A percentile compares a stretch with the other conserved stretches of the same genome.
phyloP scores from a whole-genome alignment of 1,139 yeast species.

The Kurtzmaniella natalensis region DNA sequence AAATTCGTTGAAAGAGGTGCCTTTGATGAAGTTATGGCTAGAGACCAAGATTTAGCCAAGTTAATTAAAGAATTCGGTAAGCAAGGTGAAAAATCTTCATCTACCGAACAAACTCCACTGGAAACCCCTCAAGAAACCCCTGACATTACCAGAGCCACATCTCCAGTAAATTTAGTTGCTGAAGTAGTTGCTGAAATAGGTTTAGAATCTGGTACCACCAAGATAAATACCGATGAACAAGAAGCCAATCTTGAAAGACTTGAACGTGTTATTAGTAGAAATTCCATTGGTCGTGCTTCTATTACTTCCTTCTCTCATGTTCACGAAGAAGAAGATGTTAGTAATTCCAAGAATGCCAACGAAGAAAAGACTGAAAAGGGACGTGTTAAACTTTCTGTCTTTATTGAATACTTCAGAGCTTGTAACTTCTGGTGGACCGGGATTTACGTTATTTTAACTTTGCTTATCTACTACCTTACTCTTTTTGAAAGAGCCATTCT shows the following conservation, averaged over 20 bases:
- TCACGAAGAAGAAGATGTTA: constrained; percentile 18
- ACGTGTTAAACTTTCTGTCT: constrained; percentile 19
- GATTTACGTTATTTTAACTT: constrained; percentile 17
- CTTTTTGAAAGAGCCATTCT: constrained; percentile 21
- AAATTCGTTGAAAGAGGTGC: constrained; percentile 22
- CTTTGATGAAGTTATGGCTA: constrained; percentile 13
- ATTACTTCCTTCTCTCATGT: constrained; percentile 20
- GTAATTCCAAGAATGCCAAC: constrained; percentile 16
- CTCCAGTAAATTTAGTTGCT: background rate
- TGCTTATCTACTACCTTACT: constrained; percentile 14
- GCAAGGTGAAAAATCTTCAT: constrained; percentile 7
- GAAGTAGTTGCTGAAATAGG: background rate
- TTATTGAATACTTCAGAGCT: constrained; percentile 23
- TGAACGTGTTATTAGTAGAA: constrained; percentile 8
- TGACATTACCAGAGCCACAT: background rate
- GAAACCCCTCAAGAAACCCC: background rate
- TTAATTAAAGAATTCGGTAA: constrained; percentile 16
- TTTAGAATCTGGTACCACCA: background rate
- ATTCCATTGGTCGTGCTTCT: constrained; percentile 15
- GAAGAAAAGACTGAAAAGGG: constrained; percentile 23
- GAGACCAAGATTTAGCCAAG: constrained; percentile 13
- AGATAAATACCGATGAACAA: background rate
- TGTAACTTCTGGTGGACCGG: constrained; percentile 21
- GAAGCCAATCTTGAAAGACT: background rate
- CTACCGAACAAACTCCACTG: constrained; percentile 1